Conservation (phyloP, 2,329 filamentous ascomycete genomes). For the Aspergillus tamarii region DNA sequence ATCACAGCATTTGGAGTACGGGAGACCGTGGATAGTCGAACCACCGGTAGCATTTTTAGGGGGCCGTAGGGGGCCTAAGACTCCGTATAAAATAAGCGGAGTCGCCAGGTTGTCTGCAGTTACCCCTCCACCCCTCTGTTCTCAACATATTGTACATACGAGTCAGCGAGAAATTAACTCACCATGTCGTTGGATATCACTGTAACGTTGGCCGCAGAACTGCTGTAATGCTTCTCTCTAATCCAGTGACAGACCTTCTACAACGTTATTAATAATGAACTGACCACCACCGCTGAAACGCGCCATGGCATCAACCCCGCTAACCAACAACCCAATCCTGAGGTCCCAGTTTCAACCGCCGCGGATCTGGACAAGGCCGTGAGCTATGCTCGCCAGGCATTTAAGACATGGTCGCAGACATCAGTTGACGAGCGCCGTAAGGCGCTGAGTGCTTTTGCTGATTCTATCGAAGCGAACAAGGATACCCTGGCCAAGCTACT, state of each 20-base stretch:
- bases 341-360: conserved; percentile 54
- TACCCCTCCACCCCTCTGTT: not conserved
- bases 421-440: conserved; percentile 37
- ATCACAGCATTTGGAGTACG: not conserved
- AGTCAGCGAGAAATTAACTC: not conserved
- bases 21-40: not conserved
- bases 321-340: conserved; percentile 52
- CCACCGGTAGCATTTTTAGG: too few species aligned
- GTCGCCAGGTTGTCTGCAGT: not conserved
- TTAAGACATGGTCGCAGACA: conserved; percentile 50
- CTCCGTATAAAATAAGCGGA: not conserved
- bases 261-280: conserved; percentile 57
- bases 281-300: conserved; percentile 48
- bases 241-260: conserved; percentile 42
- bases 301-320: conserved; percentile 57
- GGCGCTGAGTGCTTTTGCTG: conserved; percentile 36
- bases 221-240: not conserved
- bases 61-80: too few species aligned
- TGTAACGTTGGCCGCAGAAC: not conserved
- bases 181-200: conserved; percentile 21
- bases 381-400: conserved; percentile 51
- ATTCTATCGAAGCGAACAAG: conserved; percentile 39
- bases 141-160: not conserved
- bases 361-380: conserved; percentile 57
- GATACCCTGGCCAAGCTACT: conserved; percentile 43